Evolutionary conservation across 2,329 filamentous ascomycete species (phyloP), one percentile per base, ranked within the genome.

Genomic region (Allantophomopsis lycopodina): DNA sequence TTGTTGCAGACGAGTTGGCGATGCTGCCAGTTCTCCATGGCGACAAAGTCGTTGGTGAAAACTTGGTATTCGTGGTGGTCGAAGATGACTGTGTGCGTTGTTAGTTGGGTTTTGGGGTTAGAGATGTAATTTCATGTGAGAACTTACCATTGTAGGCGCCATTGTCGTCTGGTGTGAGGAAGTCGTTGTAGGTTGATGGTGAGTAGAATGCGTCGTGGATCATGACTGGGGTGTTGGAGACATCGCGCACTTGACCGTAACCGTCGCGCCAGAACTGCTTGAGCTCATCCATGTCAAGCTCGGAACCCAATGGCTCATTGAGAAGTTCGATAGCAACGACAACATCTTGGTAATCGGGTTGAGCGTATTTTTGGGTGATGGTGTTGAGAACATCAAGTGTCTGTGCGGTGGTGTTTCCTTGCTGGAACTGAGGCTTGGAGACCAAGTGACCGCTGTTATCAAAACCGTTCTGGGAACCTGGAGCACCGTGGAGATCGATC

Each of bases 41-140:
- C 61, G 21, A 79, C 58, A 20, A 71, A 59, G 0, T 58, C 60
- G 17, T 65, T 56, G 43, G 62, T 65, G 57, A 82, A 82, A 42
- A 76, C 64, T 52, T 81, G 71, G 53, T 83, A 83, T 51, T 82
- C 74, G 53, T 83, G 79, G 42, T 78, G 75, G 50, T 83, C 79
- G 45, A 83, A 57, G 35, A 71, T 41, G 12, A 55, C 53, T 52
- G 32, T 15, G n/a, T 13, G 35, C 5, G 23, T 4, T 13, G 51
- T 76, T 75, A 35, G 60, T 60, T 28, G 4, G 23, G 7, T 28
- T 28, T 3, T 4, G 23, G 23, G 7, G 23, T 40, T 69, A 68
- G 35, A 80, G 65, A 8, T 71, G n/a, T n/a, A n/a, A n/a, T n/a
- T n/a, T n/a, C n/a, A n/a, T n/a, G n/a, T n/a, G 39, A 41, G 14